Percentiles rank a stretch among this genome's conserved stretches.
These are phyloP conservation scores for Ceratocystis alfenasii DNA, from an alignment of 2,329 filamentous ascomycete species.

Conservation along the genomic window DNA sequence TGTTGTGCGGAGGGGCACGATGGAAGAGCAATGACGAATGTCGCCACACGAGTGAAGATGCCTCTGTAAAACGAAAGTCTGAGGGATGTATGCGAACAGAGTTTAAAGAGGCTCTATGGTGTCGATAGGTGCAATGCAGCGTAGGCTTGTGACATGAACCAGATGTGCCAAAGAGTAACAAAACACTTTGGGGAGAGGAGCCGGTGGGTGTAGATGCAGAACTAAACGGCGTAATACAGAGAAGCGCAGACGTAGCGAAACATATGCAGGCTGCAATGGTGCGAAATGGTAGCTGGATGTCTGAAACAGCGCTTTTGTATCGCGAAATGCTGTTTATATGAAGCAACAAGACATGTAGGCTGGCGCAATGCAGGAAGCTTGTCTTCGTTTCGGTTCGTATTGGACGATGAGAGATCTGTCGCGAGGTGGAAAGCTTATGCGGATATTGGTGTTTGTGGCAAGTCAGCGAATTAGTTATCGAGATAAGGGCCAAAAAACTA, in stretches of 20 bases:
- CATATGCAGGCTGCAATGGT: background rate
- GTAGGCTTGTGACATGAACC: background rate
- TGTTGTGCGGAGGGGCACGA: background rate
- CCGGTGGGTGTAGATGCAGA: slow-evolving; percentile 5
- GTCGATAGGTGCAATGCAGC: background rate
- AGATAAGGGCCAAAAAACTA: background rate
- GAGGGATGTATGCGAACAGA: background rate
- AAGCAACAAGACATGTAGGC: slow-evolving; percentile 1
- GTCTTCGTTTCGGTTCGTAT: slow-evolving; percentile 1
- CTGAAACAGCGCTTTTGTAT: slow-evolving; percentile 10
- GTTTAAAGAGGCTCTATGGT: background rate
- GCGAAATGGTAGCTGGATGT: background rate
- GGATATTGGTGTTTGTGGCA: background rate
- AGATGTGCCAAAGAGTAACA: background rate
- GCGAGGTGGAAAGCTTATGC: background rate
- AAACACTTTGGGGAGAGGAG: background rate
- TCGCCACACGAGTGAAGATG: background rate
- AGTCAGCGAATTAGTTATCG: background rate
- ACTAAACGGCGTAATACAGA: background rate
- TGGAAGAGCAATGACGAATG: background rate
- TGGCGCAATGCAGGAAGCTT: slow-evolving; percentile 8
- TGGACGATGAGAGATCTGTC: background rate
- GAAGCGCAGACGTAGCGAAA: background rate
- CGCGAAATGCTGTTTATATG: slow-evolving; percentile 1
- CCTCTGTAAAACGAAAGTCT: background rate